Conservation (phyloP, 345 rosid genomes). For the Euphorbia tirucalli region DNA sequence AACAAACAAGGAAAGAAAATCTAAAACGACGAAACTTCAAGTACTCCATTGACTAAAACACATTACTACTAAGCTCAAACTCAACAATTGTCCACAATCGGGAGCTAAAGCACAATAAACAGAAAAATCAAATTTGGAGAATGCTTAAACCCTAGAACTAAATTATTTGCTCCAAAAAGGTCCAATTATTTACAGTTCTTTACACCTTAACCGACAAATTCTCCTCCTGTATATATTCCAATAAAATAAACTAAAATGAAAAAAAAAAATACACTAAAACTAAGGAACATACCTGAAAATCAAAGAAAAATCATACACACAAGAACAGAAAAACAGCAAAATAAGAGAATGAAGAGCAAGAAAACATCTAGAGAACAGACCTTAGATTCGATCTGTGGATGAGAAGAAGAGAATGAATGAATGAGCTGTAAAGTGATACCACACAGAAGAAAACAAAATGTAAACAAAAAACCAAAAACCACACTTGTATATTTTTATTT, state of each 20-base stretch:
- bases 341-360: conserved; percentile 16
- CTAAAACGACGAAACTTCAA: neutral
- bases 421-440: conserved; percentile 45
- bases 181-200: neutral
- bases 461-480: conserved; percentile 3
- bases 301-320: neutral
- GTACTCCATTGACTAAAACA: neutral
- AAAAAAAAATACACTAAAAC: neutral
- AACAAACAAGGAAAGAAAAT: neutral
- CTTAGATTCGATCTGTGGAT: conserved; percentile 47
- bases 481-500: neutral
- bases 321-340: neutral
- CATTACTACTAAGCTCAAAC: neutral
- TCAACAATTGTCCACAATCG: too few relatives aligned
- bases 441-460: conserved; percentile 22
- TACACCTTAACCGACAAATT: neutral
- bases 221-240: neutral
- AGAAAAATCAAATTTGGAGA: neutral
- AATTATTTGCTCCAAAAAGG: neutral
- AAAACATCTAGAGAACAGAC: conserved; percentile 17
- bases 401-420: conserved; percentile 38
- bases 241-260: neutral
- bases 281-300: neutral
- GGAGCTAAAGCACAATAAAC: neutral
- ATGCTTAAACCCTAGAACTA: conserved; percentile 1